Base-by-base conservation (phyloP, 2,329 filamentous ascomycete species). In the Aspergillus pseudoviridinutans region DNA sequence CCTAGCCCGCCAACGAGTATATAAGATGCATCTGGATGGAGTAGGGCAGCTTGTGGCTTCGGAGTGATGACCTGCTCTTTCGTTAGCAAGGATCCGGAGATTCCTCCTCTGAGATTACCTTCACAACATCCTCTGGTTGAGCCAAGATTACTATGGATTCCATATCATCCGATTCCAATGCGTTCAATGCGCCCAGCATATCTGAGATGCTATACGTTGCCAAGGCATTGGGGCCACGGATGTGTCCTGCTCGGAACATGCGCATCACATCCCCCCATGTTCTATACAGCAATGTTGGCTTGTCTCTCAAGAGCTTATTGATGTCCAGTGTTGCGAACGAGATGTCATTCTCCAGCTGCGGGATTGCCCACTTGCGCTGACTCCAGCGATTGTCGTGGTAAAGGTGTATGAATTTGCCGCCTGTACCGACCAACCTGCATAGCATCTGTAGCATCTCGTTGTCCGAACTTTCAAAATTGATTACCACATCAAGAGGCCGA, bases 381-480 rank as follows among this genome's bases (percentile, higher is more conserved):
- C 17, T 24, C 20, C 10, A 17, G 44, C 14, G 9, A 47, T 24
- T 14, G 2, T 47, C 20, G 24, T 7, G 22, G 44, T 24, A 47
- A 50, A 75, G 56, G 25, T 73, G 69, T 14, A 76, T 58, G 29
- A 75, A 67, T 24, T 59, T 64, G 1, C 73, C 72, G 54, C 66
- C 70, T 17, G 59, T 32, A 1, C 68, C 64, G 24, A 67, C 52
- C 50, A 61, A 65, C 24, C 61, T 53, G 62, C 68, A 67, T 1
- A 64, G 53, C 6, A 12, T 41, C 1, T 51, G 54, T 1, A 57
- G 7, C 0, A 12, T 17, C 3, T 24, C 25, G 6, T 53, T 51
- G 2, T 53, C 47, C 8, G 20, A 3, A 3, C 28, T 32, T 2
- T 51, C 22, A 32, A 56, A 58, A 14, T 61, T 59, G 8, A 70